Evolutionary conservation across 768 basidiomycete species (phyloP), one percentile per base, ranked within the genome.

Genomic region (Cyathus striatus): DNA sequence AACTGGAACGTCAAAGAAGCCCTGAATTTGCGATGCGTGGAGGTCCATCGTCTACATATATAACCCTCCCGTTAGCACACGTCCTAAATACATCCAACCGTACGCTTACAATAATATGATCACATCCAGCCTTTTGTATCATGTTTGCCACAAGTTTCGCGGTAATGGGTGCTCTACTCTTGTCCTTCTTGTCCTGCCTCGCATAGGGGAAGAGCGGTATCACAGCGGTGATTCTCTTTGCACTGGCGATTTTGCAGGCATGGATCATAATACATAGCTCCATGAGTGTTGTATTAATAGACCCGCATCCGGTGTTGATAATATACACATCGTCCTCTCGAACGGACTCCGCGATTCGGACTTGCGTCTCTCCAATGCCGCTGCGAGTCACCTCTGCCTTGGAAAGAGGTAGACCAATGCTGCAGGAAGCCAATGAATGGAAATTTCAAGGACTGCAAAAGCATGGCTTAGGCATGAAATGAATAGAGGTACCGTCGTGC

Each of bases 291-390:
- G 90, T 93, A 59, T 97, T 97, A 54, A 97, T 80, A 43, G 82
- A 71, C 18, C 86, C 82, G 54, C 85, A 84, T 12, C 90, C 87
- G 27, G 91, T 90, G 66, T 93, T 96, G 71, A 99, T 85, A 63
- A 99, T 97, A 68, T 98, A 99, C 39, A 98, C 95, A 62, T 98
- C 96, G 63, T 92, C 90, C 67, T 98, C 94, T 48, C 96, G 89
- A 25, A 99, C 95, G 35, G 90, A 93, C 67, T 97, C 93, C 50
- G 79, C 78, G 60, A 99, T 91, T 51, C 87, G 86, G 40, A 98
- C 90, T 55, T 79, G 79, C 38, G 90, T 90, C 69, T 97, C 95
- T 43, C 93, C 90, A 47, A 92, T 87, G 18, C 89, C 84, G 60
- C 89, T 92, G 54, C 83, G 83, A 42, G 86, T 84, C 43, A 96